Base-by-base conservation (phyloP, 2,329 filamentous ascomycete species). In the Phaeosphaeria sp. region DNA sequence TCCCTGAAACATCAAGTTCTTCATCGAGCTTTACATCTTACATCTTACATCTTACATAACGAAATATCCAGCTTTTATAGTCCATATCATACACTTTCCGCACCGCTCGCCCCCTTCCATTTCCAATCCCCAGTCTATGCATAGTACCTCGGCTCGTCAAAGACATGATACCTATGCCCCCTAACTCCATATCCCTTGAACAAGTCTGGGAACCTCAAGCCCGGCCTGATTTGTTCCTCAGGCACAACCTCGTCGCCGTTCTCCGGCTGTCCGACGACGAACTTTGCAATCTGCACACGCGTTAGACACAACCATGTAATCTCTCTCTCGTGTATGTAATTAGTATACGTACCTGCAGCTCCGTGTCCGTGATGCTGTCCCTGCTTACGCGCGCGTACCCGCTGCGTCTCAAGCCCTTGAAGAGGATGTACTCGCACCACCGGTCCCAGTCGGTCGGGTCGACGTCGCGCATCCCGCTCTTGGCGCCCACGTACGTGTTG, bases 371-470 rank as follows among this genome's bases (percentile, higher is more conserved):
- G 67, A 99, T 98, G 1, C 92, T 96, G 67, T 89, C 89, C 68
- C 95, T 85, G 69, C 90, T 94, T 52, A 99, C 89, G 53, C 95
- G 84, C 3, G 95, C 95, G 75, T 99, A 99, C 1, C 92, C 94
- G 0, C 90, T 89, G 60, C 94, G 86, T 78, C 89, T 89, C 61
- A 99, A 80, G 13, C 89, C 89, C 83, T 97, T 97, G 84, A 92
- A 99, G 23, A 99, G 81, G 65, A 99, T 97, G 78, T 99, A 99
- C 81, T 99, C 94, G 81, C 95, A 99, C 95, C 95, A 99, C 54
- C 95, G 84, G 77, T 99, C 95, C 93, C 93, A 97, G 76, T 99
- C 95, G 2, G 84, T 89, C 0, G 89, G 86, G 72, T 99, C 95
- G 50, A 99, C 95, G 72, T 99, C 95, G 71, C 91, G 89, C 95